These are phyloP conservation scores for Paecilomyces sp. DNA, from an alignment of 2,329 filamentous ascomycete species.

Conservation along the genomic window DNA sequence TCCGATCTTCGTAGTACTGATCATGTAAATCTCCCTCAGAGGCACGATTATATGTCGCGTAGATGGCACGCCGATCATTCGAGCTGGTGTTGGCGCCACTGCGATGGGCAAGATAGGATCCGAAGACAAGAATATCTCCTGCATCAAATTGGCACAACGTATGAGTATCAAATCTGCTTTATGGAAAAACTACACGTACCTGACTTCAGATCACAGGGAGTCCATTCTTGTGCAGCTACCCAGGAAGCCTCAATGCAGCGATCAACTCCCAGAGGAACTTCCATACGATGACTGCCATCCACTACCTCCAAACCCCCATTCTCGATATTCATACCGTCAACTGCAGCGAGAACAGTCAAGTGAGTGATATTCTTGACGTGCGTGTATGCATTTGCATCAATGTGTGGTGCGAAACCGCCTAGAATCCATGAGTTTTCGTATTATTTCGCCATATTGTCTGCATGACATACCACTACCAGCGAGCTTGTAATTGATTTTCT, in stretches of 20 bases:
- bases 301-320: slow-evolving; percentile 38
- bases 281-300: slow-evolving; percentile 28
- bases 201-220: slow-evolving; percentile 23
- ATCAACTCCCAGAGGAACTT: slow-evolving; percentile 26
- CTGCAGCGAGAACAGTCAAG: slow-evolving; percentile 32
- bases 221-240: slow-evolving; percentile 28
- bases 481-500: slow-evolving; percentile 40
- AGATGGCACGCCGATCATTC: slow-evolving; percentile 31
- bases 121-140: slow-evolving; percentile 33
- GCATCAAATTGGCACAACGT: neutral
- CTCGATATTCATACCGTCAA: slow-evolving; percentile 26
- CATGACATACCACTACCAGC: slow-evolving; percentile 25
- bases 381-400: slow-evolving; percentile 36
- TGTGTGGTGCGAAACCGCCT: slow-evolving; percentile 34
- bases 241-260: slow-evolving; percentile 29
- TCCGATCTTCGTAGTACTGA: slow-evolving; percentile 35
- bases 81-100: slow-evolving; percentile 27
- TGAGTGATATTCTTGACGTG: slow-evolving; percentile 37
- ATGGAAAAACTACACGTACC: slow-evolving; percentile 15
- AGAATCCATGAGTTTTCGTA: neutral
- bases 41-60: slow-evolving; percentile 37
- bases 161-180: neutral
- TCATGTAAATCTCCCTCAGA: slow-evolving; percentile 36
- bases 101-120: slow-evolving; percentile 34
- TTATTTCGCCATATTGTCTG: slow-evolving; percentile 7